Base-by-base conservation (phyloP, 2,329 filamentous ascomycete genomes). In the Leptosphaerulina australis region DNA sequence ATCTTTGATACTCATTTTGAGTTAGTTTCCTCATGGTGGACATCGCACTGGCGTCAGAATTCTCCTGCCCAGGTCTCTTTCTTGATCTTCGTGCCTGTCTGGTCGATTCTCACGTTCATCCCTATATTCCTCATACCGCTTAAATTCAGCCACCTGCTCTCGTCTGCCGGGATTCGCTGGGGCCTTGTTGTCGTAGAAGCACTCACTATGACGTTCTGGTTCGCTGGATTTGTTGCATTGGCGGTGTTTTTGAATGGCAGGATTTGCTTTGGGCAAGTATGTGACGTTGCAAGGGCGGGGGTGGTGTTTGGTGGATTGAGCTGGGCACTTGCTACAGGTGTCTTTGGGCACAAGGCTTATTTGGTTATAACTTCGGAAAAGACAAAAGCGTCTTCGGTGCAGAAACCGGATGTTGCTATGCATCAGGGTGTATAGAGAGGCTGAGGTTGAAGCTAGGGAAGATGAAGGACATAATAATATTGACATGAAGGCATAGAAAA, bases 161-260 rank as follows among this genome's bases (percentile, higher is more conserved):
- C 59, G 3, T 76, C 77, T 18, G 63, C 84, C 9, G 85, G 86
- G 62, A 84, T 90, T 71, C 82, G 80, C 43, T 57, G 61, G 36
- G 65, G 55, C 0, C 82, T 91, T 12, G 77, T 92, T 14, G 85
- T 65, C 1, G 78, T 90, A 24, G 88, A 95, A 65, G 78, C 77
- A 36, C 59, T 94, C 18, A 94, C 90, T 8, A 86, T 88, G 75
- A 79, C 95, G 48, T 95, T 95, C 78, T 96, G 91, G 91, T 94
- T 97, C 67, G 86, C 88, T 0, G 91, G 90, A 5, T 88, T 91
- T 63, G 86, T 95, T 59, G 90, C 90, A 0, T 74, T 92, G 9
- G 90, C 88, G 0, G 86, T 85, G 15, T 79, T 79, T 46, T 74
- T 91, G 49, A 82, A 82, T 44, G 79, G 82, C 12, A 76, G 83